A percentile compares a stretch with the other conserved stretches of the same genome.
These are phyloP conservation scores for Trichoderma parareesei DNA, from an alignment of 495 filamentous ascomycete genomes.

Conservation along the genomic window DNA sequence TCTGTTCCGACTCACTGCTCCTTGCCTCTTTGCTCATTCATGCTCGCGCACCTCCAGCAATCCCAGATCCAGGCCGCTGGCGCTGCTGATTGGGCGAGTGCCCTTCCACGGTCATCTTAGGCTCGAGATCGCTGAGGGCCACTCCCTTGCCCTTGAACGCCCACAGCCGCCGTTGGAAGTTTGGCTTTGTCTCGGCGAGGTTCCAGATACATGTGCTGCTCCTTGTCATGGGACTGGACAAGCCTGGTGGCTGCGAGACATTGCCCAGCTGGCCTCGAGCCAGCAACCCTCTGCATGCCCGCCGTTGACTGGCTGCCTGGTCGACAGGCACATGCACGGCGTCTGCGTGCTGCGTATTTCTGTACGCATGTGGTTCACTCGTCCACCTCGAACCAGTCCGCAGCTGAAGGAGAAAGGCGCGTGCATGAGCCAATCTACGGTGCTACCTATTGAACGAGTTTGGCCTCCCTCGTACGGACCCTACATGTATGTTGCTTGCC, in stretches of 20 bases:
- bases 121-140: constrained; percentile 8
- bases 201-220: neutral
- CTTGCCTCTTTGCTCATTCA: neutral
- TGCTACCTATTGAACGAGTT: no score
- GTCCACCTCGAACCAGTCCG: neutral
- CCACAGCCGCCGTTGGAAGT: neutral
- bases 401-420: neutral
- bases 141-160: neutral
- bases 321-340: neutral
- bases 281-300: neutral
- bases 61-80: neutral
- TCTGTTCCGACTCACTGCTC: neutral
- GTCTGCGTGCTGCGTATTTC: neutral
- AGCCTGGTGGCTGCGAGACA: constrained; percentile 4
- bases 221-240: constrained; percentile 2
- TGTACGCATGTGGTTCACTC: constrained; percentile 1
- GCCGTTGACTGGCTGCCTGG: constrained; percentile 1
- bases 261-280: constrained; percentile 6
- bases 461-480: no score
- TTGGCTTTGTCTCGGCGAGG: neutral
- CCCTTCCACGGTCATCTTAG: neutral
- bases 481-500: no score
- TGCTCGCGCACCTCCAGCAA: neutral
- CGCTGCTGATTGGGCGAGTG: neutral
- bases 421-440: neutral